Conservation (phyloP, 306 rosid genomes). For the Trifolium repens region DNA sequence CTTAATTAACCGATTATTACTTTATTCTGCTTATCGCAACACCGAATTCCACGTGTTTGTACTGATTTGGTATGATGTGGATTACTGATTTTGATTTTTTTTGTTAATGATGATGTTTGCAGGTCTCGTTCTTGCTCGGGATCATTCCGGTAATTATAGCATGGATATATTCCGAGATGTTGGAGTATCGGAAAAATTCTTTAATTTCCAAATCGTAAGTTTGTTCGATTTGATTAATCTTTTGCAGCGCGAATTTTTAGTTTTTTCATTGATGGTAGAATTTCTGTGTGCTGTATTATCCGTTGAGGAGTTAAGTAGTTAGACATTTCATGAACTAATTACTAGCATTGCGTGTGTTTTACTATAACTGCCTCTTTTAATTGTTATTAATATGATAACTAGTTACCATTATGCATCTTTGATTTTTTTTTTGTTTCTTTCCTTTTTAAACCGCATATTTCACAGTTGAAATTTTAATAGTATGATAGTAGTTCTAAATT, state of each 20-base stretch:
- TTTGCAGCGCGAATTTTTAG: conserved; percentile 4
- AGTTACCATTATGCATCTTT: conserved; percentile 7
- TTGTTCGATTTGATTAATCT: not conserved
- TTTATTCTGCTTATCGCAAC: not conserved
- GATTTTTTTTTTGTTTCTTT: not conserved
- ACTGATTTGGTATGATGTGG: not conserved
- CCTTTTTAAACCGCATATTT: not conserved
- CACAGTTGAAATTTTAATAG: not conserved
- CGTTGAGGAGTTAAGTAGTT: conserved; percentile 19
- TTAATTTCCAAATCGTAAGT: conserved; percentile 76
- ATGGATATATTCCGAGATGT: conserved; percentile 85
- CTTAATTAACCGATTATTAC: conserved; percentile 12
- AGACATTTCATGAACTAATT: not conserved
- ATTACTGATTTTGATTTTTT: not conserved
- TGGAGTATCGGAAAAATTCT: conserved; percentile 68
- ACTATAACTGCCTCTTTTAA: conserved; percentile 10
- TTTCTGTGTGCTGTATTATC: not conserved
- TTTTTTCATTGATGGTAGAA: not conserved
- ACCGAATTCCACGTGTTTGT: conserved; percentile 7
- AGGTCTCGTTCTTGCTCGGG: conserved; percentile 79
- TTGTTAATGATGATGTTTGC: conserved; percentile 7
- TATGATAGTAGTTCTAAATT: not conserved
- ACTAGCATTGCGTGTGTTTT: conserved; percentile 3
- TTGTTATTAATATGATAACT: not conserved
- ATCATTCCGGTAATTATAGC: conserved; percentile 59